Base-by-base conservation (phyloP, 2,329 filamentous ascomycete species). In the Pseudocercospora crystallina region DNA sequence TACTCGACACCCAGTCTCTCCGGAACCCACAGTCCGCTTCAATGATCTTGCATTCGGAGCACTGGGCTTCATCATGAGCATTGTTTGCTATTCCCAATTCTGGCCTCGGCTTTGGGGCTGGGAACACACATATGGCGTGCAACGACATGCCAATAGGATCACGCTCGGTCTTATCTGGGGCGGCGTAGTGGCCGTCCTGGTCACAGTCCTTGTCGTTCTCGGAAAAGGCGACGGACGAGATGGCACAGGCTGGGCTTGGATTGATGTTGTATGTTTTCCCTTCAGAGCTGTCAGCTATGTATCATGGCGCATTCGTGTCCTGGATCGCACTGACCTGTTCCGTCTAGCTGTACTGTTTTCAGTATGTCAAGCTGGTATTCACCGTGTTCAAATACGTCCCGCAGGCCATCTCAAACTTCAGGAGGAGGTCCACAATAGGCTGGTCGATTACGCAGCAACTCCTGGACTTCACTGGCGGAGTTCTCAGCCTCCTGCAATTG, bases 321-420 rank as follows among this genome's bases (percentile, higher is more conserved):
- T 20, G 42, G 20, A 26, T 3, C 7, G 20, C 20, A 26, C 29
- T 43, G 29, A 43, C 30, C 26, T 36, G 29, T 30, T 31, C 14
- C 10, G 13, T 43, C 56, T 54, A 80, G 81, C 73, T 84, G 30
- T 83, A 85, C 64, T 81, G 86, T 10, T 74, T 95, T 30, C 89
- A 89, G 36, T 95, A 95, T 67, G 85, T 95, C 67, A 99, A 99
- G 73, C 78, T 99, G 31, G 71, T 91, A 47, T 82, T 95, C 59
- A 96, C 92, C 0, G 74, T 96, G 20, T 81, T 95, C 72, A 99
- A 99, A 74, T 97, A 96, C 72, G 84, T 89, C 40, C 94, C 94
- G 5, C 90, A 96, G 76, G 83, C 88, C 33, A 78, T 87, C 64
- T 79, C 86, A 61, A 97, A 97, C 74, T 90, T 86, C 68, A 83